Conservation (phyloP, 2,329 filamentous ascomycete genomes). For the Lachnellula suecica region DNA sequence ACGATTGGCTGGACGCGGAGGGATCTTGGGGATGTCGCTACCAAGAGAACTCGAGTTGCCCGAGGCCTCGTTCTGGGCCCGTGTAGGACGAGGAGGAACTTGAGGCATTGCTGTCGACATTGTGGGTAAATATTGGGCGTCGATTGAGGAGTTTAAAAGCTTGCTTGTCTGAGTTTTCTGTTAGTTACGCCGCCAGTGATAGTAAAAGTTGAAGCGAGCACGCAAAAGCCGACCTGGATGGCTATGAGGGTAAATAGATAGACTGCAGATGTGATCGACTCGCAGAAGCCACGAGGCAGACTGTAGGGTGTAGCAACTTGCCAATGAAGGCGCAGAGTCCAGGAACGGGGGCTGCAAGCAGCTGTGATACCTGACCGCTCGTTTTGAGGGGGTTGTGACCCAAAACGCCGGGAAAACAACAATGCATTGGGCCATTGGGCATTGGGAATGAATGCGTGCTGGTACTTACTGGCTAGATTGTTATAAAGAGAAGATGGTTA, state of each 20-base stretch:
- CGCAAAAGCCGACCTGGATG: slow-evolving; percentile 9
- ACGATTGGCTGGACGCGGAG: slow-evolving; percentile 70
- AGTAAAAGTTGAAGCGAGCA: slow-evolving; percentile 6
- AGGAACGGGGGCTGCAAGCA: slow-evolving; percentile 5
- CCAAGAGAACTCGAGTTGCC: slow-evolving; percentile 32
- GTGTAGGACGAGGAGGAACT: slow-evolving; percentile 62
- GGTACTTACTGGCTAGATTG: slow-evolving; percentile 10
- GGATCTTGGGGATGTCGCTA: slow-evolving; percentile 66
- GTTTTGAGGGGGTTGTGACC: slow-evolving; percentile 4
- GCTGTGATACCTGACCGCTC: slow-evolving; percentile 14
- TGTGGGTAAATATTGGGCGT: slow-evolving; percentile 3
- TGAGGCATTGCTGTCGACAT: slow-evolving; percentile 45
- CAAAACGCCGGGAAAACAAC: slow-evolving; percentile 4
- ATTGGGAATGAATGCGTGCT: slow-evolving; percentile 3
- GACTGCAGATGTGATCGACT: slow-evolving; percentile 12
- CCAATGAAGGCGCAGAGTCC: slow-evolving; percentile 11
- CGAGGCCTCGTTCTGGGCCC: slow-evolving; percentile 45
- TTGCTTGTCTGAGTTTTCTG: slow-evolving; percentile 11
- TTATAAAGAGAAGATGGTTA: slow-evolving; percentile 9
- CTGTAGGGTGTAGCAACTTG: slow-evolving; percentile 5
- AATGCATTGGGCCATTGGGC: slow-evolving; percentile 2
- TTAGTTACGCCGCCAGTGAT: slow-evolving; percentile 15
- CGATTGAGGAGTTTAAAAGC: slow-evolving; percentile 3
- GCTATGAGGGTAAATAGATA: slow-evolving; percentile 1
- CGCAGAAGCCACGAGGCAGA: slow-evolving; percentile 10